phyloP scores from a whole-genome alignment of 495 filamentous ascomycete species.

The Usnea hakonensis region DNA sequence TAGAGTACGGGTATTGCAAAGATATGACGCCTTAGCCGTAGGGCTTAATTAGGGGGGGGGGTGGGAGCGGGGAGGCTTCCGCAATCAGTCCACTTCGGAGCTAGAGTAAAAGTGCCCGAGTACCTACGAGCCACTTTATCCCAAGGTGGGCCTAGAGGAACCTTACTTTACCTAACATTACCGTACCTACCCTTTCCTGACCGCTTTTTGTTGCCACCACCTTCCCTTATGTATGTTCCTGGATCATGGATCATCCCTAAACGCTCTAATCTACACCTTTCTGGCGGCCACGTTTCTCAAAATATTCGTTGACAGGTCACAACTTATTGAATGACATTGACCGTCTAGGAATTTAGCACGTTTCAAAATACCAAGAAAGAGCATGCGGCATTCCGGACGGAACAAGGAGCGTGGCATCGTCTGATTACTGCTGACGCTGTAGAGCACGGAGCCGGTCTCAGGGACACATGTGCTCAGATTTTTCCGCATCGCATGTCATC shows the following conservation, averaged over 20 bases:
- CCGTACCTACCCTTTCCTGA: slow-evolving; percentile 10
- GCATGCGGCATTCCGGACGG: background rate
- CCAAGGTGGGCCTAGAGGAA: no score
- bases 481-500: slow-evolving; percentile 4
- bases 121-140: no score
- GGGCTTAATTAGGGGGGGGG: slow-evolving; percentile 8
- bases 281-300: slow-evolving; percentile 6
- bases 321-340: background rate
- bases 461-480: background rate
- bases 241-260: background rate
- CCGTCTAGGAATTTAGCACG: background rate
- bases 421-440: background rate
- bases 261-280: slow-evolving; percentile 12
- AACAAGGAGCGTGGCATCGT: background rate
- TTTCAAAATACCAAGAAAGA: background rate
- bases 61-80: background rate
- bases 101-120: no score
- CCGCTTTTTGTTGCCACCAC: slow-evolving; percentile 8
- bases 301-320: slow-evolving; percentile 2
- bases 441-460: background rate
- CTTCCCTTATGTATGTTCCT: no score
- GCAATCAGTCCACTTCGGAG: no score
- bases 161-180: no score
- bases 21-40: slow-evolving; percentile 7
- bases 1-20: background rate